Evolutionary conservation across 2,329 filamentous ascomycete species (phyloP), one percentile per base, ranked within the genome.

Genomic region (Fusarium citri): DNA sequence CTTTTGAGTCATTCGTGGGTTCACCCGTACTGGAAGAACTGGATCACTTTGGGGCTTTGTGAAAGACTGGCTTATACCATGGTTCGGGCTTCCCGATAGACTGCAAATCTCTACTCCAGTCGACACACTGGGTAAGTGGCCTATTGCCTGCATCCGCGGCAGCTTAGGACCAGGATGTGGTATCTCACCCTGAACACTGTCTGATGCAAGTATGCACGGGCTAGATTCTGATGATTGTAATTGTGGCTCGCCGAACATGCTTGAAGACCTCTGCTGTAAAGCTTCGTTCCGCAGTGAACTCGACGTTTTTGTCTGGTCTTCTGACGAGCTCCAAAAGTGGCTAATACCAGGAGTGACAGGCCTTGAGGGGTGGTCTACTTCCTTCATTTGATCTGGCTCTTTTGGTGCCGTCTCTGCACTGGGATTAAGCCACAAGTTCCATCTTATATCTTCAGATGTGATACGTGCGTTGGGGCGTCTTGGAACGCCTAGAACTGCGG

Each of bases 391-490:
- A 6, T 26, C 16, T 18, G 25, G 16, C 23, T 63, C 30, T 46
- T 26, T 49, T 15, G 23, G 18, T 41, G 26, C 30, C 8, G 37
- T 14, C 26, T 46, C 25, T 18, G 48, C 18, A 10, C 48, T 40
- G 15, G 56, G 40, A 16, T 60, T 71, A 25, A 76, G 42, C 74
- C 73, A 76, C 46, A n/a, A 46, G 23, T 60, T 68, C 74, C 74
- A 76, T 46, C 40, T 55, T 31, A 66, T 58, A n/a, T 76, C 68
- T 41, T 73, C 73, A 16, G 41, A 23, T 34, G 53, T 66, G 15
- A 53, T 14, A 28, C 50, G 63, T 11, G 30, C 43, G n/a, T 28
- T 56, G 15, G 47, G 5, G 12, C 16, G 20, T 9, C 28, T 54
- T 48, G 55, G 22, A 10, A 34, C 34, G 6, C 72, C 74, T 26